Conservation (phyloP, 1,284 basidiomycete species). For the Sporisorium sorghi region DNA sequence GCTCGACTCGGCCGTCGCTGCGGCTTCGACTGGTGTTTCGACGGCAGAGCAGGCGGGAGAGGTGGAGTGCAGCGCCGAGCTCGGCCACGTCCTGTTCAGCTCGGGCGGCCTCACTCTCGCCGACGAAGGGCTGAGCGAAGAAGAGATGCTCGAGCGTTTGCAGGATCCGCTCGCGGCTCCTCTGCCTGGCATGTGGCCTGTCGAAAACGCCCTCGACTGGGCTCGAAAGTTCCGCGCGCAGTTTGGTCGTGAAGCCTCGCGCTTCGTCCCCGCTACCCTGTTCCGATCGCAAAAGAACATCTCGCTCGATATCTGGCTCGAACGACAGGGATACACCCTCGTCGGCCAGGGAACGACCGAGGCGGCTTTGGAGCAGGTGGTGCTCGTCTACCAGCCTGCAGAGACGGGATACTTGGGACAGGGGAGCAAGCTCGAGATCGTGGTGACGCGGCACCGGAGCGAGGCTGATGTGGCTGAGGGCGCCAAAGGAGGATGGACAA, state of each 20-base stretch:
- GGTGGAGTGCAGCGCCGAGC: slow-evolving; percentile 29
- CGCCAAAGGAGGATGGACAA: slow-evolving; percentile 10
- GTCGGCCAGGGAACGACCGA: not conserved
- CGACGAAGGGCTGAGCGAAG: slow-evolving; percentile 29
- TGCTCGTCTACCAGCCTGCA: slow-evolving; percentile 23
- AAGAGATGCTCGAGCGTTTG: slow-evolving; percentile 25
- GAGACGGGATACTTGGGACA: slow-evolving; percentile 8
- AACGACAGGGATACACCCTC: slow-evolving; percentile 22
- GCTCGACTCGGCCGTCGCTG: not conserved
- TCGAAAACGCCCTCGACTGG: slow-evolving; percentile 31
- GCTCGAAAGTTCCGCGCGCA: slow-evolving; percentile 23
- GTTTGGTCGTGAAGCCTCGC: slow-evolving; percentile 35
- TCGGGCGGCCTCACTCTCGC: slow-evolving; percentile 21
- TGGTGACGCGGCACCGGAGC: slow-evolving; percentile 8
- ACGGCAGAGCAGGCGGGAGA: not conserved
- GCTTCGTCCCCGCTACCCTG: slow-evolving; percentile 38
- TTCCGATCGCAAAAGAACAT: slow-evolving; percentile 43
- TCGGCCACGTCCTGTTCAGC: slow-evolving; percentile 43
- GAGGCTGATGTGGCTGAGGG: slow-evolving; percentile 8
- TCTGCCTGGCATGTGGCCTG: slow-evolving; percentile 35
- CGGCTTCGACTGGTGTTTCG: not conserved
- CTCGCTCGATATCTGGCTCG: slow-evolving; percentile 39
- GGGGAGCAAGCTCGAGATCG: slow-evolving; percentile 25
- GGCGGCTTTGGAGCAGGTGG: slow-evolving; percentile 7
- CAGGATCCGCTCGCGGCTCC: slow-evolving; percentile 41